These are phyloP conservation scores for Xylaria bambusicola DNA, from an alignment of 495 filamentous ascomycete genomes.

Conservation along the genomic window DNA sequence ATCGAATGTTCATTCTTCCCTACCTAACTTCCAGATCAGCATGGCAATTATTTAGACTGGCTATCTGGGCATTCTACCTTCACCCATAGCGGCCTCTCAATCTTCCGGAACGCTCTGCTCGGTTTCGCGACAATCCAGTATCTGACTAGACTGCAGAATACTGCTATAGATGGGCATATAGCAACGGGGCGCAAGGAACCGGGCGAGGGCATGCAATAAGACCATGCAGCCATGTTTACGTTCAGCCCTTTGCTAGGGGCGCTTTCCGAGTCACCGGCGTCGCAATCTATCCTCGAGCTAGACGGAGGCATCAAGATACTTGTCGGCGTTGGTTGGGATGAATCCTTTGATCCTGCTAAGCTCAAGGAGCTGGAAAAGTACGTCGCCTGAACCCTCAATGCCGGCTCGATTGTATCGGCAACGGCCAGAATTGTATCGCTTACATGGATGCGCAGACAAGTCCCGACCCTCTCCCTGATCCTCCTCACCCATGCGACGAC, in stretches of 20 bases:
- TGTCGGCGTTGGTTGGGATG: slow-evolving; percentile 95
- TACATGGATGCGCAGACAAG: slow-evolving; percentile 58
- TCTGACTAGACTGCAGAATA: not conserved
- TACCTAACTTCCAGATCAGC: not conserved
- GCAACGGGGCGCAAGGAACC: slow-evolving; percentile 9
- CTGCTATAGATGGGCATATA: slow-evolving; percentile 7
- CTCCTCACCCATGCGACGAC: slow-evolving; percentile 93
- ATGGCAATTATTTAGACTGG: not conserved
- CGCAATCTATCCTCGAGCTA: slow-evolving; percentile 92
- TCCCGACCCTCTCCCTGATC: slow-evolving; percentile 87
- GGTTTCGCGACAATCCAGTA: not conserved
- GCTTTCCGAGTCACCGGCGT: slow-evolving; percentile 80
- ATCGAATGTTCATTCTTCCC: not conserved
- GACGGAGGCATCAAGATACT: slow-evolving; percentile 96
- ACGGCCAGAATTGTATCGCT: slow-evolving; percentile 11
- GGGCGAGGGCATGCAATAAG: not conserved
- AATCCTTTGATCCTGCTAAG: slow-evolving; percentile 77
- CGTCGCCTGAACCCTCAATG: too few relatives aligned
- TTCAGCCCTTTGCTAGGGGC: slow-evolving; percentile 92
- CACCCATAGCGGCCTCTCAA: not conserved
- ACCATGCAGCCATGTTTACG: slow-evolving; percentile 74
- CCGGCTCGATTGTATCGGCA: too few relatives aligned
- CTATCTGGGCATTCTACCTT: not conserved
- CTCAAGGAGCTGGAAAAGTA: slow-evolving; percentile 88
- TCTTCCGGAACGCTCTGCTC: not conserved